phyloP scores from a whole-genome alignment of 306 rosid species.

The Quercus dentata region DNA sequence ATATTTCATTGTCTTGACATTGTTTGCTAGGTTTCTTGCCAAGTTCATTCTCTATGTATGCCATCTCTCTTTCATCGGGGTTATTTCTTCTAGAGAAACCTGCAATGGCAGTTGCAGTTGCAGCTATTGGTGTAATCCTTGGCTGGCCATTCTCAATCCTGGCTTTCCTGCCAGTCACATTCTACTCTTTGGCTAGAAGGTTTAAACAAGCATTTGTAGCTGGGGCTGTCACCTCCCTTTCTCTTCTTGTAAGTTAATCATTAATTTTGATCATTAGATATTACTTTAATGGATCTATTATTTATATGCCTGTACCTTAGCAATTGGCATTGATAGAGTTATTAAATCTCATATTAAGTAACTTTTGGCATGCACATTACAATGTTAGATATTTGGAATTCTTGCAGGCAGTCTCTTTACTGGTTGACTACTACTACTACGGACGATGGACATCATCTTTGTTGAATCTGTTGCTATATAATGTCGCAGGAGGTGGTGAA shows the following conservation, averaged over 20 bases:
- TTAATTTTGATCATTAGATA: background rate
- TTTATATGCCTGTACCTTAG: constrained; percentile 7
- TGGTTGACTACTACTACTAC: constrained; percentile 64
- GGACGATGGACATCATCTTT: constrained; percentile 92
- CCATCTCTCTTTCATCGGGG: constrained; percentile 85
- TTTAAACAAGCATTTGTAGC: constrained; percentile 66
- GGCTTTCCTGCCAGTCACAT: constrained; percentile 83
- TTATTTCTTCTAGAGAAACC: constrained; percentile 83
- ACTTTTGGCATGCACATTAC: constrained; percentile 8
- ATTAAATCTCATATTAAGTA: background rate
- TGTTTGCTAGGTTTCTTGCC: constrained; percentile 86
- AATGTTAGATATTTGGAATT: background rate
- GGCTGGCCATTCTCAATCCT: constrained; percentile 99
- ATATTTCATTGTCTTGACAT: constrained; percentile 10
- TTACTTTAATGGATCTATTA: constrained; percentile 6
- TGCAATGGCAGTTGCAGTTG: constrained; percentile 72
- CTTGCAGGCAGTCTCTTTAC: constrained; percentile 64
- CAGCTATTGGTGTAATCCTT: constrained; percentile 85
- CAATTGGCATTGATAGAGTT: background rate
- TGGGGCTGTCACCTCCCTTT: constrained; percentile 63
- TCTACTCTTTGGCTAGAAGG: constrained; percentile 61
- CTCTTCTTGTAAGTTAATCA: constrained; percentile 69
- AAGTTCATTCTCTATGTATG: constrained; percentile 97
- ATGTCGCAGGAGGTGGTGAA: constrained; percentile 92
- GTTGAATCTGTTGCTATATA: constrained; percentile 75